phyloP scores from a whole-genome alignment of 2,329 filamentous ascomycete species.

The Ophiostoma piceae region DNA sequence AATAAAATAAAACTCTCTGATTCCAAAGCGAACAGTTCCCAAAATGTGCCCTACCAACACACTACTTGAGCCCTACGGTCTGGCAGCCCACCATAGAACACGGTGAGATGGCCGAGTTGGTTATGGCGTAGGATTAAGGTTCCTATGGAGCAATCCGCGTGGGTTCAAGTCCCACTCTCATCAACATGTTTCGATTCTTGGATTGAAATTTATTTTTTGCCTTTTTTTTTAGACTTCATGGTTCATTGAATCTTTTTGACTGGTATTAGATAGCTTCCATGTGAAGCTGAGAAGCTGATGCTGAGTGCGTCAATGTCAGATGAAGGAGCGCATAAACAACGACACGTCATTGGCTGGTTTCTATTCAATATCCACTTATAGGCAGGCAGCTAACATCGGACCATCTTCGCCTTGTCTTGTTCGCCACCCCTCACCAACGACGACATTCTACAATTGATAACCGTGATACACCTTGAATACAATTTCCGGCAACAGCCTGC shows the following conservation, averaged over 20 bases:
- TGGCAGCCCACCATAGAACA: not conserved
- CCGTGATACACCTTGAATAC: not conserved
- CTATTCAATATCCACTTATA: not conserved
- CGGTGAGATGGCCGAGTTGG: constrained; percentile 31
- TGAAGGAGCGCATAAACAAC: not conserved
- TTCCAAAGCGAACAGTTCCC: not conserved
- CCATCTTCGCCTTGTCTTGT: not conserved
- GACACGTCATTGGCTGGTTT: not conserved
- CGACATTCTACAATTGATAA: not conserved
- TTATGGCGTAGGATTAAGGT: constrained; percentile 33
- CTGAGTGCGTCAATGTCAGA: not conserved
- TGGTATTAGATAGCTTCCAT: not conserved
- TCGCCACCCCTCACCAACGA: not conserved
- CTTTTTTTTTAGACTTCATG: not conserved
- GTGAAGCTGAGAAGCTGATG: not conserved
- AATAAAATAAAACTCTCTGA: not conserved
- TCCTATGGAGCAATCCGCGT: constrained; percentile 34
- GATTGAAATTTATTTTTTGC: not conserved
- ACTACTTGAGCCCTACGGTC: not conserved
- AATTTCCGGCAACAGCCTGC: not conserved
- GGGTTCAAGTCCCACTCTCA: constrained; percentile 40
- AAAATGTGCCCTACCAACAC: not conserved
- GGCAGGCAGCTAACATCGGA: not conserved
- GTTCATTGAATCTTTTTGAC: not conserved
- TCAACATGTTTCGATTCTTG: constrained; percentile 27